These are phyloP conservation scores for Aspergillus novofumigatus DNA, from an alignment of 2,329 filamentous ascomycete genomes.

Conservation along the genomic window DNA sequence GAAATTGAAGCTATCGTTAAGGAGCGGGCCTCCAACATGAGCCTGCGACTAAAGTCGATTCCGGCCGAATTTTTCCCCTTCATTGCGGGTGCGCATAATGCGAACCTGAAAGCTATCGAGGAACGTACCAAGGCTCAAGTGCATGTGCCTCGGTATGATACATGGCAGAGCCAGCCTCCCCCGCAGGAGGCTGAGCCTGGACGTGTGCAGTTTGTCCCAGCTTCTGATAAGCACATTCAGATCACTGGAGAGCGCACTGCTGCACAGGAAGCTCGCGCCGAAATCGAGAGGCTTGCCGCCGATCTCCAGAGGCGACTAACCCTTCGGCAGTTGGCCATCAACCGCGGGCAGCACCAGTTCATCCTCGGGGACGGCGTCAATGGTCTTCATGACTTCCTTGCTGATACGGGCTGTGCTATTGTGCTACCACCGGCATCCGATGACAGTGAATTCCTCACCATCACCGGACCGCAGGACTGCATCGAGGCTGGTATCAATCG, in stretches of 20 bases:
- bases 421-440: conserved; percentile 71
- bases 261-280: conserved; percentile 72
- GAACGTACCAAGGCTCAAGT: conserved; percentile 72
- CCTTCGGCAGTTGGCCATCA: conserved; percentile 74
- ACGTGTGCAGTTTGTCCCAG: conserved; percentile 67
- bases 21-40: conserved; percentile 78
- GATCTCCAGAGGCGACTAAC: conserved; percentile 72
- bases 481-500: conserved; percentile 73
- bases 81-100: conserved; percentile 75
- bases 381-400: conserved; percentile 78
- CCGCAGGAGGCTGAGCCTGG: conserved; percentile 60
- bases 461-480: conserved; percentile 73
- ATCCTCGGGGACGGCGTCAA: conserved; percentile 82
- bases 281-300: conserved; percentile 74
- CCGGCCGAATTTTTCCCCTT: conserved; percentile 95
- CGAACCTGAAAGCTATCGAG: conserved; percentile 64
- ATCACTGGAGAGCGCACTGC: conserved; percentile 81
- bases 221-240: conserved; percentile 72
- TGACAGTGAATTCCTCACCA: conserved; percentile 76
- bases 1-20: conserved; percentile 84
- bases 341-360: conserved; percentile 87
- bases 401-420: conserved; percentile 84
- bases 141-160: conserved; percentile 76
- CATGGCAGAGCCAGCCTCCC: conserved; percentile 64
- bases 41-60: conserved; percentile 74